Evolutionary conservation across 176 grass and related monocot genomes (phyloP), one percentile per base, ranked within the genome.

Genomic region (Triticum urartu): DNA sequence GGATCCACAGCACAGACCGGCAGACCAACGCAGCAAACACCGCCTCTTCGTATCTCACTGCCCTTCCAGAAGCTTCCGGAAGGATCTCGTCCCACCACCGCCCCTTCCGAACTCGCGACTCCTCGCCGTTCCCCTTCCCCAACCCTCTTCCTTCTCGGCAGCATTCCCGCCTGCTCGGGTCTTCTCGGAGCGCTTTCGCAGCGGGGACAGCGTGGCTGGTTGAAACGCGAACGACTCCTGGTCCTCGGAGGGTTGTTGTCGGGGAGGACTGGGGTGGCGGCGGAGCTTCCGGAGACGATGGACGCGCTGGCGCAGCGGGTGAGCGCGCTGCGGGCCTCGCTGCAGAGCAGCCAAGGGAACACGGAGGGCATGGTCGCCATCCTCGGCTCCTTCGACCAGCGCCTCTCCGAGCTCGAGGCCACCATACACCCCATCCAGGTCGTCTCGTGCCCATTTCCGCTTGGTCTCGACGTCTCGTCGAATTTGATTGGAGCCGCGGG

Each of bases 381-480:
- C 81, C 90, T 98, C 81, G 96, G 96, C 18, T 94, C 96, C 84
- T 95, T 98, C 87, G 96, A 95, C 84, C 92, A 98, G 84, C 96
- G 90, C 79, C 93, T 95, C 84, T 98, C 96, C 64, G 91, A 87
- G 68, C 92, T 98, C 75, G 96, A 98, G 87, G 88, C 93, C 30
- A 86, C 88, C 68, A 95, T 95, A 92, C 96, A 93, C 58, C 97
- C 97, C 84, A 94, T 87, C 28, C 96, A 95, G 94, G 96, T 94
- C 22, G 30, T 42, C 64, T 13, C 1, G 1, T 1, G 22, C 3
- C 33, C 24, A 21, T 17, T 25, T 4, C 18, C 12, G 13, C 58
- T 18, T 35, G 13, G 4, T 81, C 42, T 20, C 5, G 21, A 75
- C 12, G 72, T 47, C 42, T 75, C 22, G 4, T 65, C 11, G 5